These are phyloP conservation scores for Hymenoscyphus repandus DNA, from an alignment of 2,329 filamentous ascomycete genomes.

Conservation along the genomic window DNA sequence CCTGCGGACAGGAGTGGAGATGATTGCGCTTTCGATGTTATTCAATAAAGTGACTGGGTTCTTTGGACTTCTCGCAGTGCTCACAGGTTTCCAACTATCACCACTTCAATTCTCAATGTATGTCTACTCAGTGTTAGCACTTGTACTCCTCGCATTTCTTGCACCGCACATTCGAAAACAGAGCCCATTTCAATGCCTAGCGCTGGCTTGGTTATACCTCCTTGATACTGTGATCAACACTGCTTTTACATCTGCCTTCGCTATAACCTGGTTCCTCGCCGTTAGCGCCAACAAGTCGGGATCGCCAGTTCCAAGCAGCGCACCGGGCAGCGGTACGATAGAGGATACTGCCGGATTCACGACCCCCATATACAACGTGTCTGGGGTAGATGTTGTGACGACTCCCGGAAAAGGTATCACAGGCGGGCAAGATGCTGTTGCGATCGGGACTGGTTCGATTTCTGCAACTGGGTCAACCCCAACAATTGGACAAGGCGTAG, in stretches of 20 bases:
- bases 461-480: conserved; percentile 35
- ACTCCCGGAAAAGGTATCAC: conserved; percentile 39
- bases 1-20: conserved; percentile 77
- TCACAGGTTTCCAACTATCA: conserved; percentile 81
- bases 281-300: conserved; percentile 36
- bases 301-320: conserved; percentile 37
- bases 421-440: conserved; percentile 48
- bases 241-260: conserved; percentile 76
- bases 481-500: conserved; percentile 57
- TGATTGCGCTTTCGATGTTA: conserved; percentile 76
- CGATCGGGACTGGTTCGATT: conserved; percentile 36
- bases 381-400: conserved; percentile 48
- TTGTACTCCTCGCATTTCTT: conserved; percentile 63
- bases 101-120: conserved; percentile 85
- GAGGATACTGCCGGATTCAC: conserved; percentile 61
- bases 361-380: conserved; percentile 55
- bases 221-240: conserved; percentile 79
- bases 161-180: conserved; percentile 76
- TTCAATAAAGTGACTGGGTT: conserved; percentile 91
- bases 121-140: conserved; percentile 73
- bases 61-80: conserved; percentile 81
- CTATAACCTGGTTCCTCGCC: conserved; percentile 80
- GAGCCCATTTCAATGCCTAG: conserved; percentile 71
- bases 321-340: conserved; percentile 39
- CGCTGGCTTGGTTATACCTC: conserved; percentile 79